A percentile compares a stretch with the other conserved stretches of the same genome.
Evolutionary conservation across 2,329 filamentous ascomycete genomes (phyloP).

Genomic region (Colletotrichum falcatum): DNA sequence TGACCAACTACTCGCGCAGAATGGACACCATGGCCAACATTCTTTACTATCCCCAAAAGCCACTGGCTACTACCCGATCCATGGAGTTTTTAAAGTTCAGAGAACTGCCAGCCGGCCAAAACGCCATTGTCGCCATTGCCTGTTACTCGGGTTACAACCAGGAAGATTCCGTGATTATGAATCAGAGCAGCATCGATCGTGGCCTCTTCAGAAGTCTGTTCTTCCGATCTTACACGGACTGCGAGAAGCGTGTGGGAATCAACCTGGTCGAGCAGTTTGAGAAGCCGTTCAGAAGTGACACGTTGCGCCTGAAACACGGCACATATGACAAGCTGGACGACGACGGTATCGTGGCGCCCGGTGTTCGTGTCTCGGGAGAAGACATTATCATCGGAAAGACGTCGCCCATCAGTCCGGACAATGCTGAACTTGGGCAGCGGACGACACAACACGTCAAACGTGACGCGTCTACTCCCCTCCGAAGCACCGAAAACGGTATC

Average conservation of each 20-base stretch:
- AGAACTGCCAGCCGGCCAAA: constrained; percentile 95
- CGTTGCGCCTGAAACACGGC: constrained; percentile 90
- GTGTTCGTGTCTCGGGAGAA: constrained; percentile 94
- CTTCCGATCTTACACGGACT: constrained; percentile 97
- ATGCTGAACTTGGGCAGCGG: constrained; percentile 92
- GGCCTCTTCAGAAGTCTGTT: constrained; percentile 97
- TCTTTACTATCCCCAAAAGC: constrained; percentile 98
- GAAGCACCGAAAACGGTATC: constrained; percentile 97
- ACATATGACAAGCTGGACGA: constrained; percentile 98
- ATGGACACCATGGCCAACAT: constrained; percentile 99
- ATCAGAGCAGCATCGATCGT: constrained; percentile 98
- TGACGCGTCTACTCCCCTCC: constrained; percentile 93
- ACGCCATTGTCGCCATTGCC: constrained; percentile 97
- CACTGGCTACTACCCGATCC: constrained; percentile 91
- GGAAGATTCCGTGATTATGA: constrained; percentile 99
- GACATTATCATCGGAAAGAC: constrained; percentile 99
- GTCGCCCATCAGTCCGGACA: constrained; percentile 91
- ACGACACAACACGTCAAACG: constrained; percentile 92
- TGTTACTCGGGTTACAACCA: constrained; percentile 99
- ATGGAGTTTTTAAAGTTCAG: constrained; percentile 99
- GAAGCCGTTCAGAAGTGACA: constrained; percentile 90
- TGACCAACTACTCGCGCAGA: constrained; percentile 95
- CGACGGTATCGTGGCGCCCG: constrained; percentile 93
- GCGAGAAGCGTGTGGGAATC: constrained; percentile 95
- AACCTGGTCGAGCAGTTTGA: constrained; percentile 94